A percentile compares a stretch with the other conserved stretches of the same genome.
phyloP scores from a whole-genome alignment of 768 basidiomycete genomes.

The Podaxis sp. region DNA sequence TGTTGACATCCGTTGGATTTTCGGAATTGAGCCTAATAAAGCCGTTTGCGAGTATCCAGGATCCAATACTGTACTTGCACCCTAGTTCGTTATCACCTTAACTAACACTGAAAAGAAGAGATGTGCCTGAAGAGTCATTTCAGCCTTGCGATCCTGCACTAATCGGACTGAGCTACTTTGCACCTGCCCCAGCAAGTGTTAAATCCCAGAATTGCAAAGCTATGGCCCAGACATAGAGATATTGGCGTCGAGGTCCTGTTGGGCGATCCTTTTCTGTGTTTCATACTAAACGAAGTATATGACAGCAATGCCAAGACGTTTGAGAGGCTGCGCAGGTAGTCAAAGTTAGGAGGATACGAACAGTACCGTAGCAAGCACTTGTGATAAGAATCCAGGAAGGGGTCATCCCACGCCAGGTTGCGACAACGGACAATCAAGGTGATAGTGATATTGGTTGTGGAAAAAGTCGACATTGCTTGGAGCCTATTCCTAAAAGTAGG shows the following conservation, averaged over 20 bases:
- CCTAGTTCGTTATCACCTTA: conserved; percentile 12
- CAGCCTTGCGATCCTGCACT: neutral
- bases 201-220: no score
- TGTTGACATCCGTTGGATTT: conserved; percentile 7
- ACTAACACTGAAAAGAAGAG: neutral
- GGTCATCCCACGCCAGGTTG: neutral
- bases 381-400: conserved; percentile 5
- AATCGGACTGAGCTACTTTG: neutral
- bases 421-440: conserved; percentile 2
- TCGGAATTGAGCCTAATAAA: conserved; percentile 8
- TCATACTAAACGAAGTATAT: conserved; percentile 4
- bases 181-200: neutral
- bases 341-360: neutral
- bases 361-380: neutral
- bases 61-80: neutral
- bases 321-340: conserved; percentile 6
- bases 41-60: neutral
- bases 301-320: conserved; percentile 3
- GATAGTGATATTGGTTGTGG: neutral
- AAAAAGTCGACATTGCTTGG: neutral
- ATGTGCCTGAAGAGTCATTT: neutral
- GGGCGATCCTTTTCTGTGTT: neutral
- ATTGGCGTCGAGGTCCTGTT: neutral
- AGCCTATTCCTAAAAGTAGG: neutral
- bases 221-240: neutral